Percentiles rank a stretch among this genome's conserved stretches.
Conservation (phyloP, 805 yeast genomes). For the Schwanniomyces yamadae region DNA sequence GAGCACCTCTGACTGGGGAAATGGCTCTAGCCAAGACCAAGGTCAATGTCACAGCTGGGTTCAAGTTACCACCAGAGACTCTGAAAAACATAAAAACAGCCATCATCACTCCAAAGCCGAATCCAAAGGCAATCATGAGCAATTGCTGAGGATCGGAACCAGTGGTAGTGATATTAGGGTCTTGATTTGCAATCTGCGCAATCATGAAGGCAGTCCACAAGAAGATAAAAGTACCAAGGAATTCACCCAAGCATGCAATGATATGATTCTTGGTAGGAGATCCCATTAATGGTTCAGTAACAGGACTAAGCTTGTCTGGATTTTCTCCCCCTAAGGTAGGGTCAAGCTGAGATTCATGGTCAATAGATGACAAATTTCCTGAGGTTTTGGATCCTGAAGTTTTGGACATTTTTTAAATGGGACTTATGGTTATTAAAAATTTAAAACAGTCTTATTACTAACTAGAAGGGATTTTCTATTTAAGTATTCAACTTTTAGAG, state of each 20-base stretch:
- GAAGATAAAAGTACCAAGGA: constrained; percentile 82
- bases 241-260: constrained; percentile 75
- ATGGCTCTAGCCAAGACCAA: constrained; percentile 71
- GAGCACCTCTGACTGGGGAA: constrained; percentile 65
- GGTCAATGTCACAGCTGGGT: constrained; percentile 83
- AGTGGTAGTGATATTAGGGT: constrained; percentile 28
- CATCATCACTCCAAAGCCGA: constrained; percentile 82
- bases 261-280: constrained; percentile 48
- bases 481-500: too few species aligned
- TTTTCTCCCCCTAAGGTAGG: too few species aligned
- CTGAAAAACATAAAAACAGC: constrained; percentile 67
- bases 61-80: constrained; percentile 85
- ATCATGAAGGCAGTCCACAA: constrained; percentile 78
- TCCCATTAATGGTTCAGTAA: too few species aligned
- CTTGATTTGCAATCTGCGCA: constrained; percentile 79
- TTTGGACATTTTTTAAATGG: too few species aligned
- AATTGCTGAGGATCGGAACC: constrained; percentile 66
- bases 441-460: too few species aligned
- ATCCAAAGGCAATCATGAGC: constrained; percentile 80
- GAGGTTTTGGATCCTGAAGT: too few species aligned
- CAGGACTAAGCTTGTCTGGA: too few species aligned
- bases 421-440: too few species aligned
- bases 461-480: too few species aligned
- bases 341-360: too few species aligned
- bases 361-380: too few species aligned